phyloP scores from a whole-genome alignment of 148 eudicot genomes.

The Persicaria maculosa region DNA sequence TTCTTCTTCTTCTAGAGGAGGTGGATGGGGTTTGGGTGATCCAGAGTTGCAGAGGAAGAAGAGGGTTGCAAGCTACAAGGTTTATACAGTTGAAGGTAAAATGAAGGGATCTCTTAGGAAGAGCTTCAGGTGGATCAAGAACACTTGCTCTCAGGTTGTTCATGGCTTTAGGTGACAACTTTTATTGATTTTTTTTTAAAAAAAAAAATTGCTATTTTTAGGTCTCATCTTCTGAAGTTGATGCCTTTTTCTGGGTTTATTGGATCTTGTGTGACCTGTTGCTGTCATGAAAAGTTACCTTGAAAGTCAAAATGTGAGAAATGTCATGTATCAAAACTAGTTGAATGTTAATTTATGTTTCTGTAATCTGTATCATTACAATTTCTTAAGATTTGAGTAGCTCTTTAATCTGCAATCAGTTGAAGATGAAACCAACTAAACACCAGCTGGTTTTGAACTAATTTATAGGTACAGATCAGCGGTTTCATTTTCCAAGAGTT shows the following conservation, averaged over 20 bases:
- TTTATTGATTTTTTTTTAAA: background rate
- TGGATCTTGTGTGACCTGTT: background rate
- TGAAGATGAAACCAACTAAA: no score
- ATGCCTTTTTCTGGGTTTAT: background rate
- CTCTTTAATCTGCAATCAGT: background rate
- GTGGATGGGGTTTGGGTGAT: constrained; percentile 27
- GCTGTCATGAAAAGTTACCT: background rate
- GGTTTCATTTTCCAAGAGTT: no score
- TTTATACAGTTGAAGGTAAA: constrained; percentile 33
- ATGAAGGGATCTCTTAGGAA: constrained; percentile 37
- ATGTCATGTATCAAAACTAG: background rate
- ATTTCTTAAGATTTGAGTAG: background rate
- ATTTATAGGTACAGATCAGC: no score
- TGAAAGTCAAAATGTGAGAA: background rate
- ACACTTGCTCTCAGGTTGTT: constrained; percentile 18
- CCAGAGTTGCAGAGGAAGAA: constrained; percentile 43
- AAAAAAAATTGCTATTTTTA: background rate
- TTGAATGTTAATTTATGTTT: background rate
- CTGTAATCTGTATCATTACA: background rate
- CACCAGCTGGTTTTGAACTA: no score
- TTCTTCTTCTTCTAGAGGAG: no score
- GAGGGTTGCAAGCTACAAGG: constrained; percentile 34
- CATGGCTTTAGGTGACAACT: constrained; percentile 9
- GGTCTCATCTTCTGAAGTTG: background rate
- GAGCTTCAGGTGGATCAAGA: constrained; percentile 40